Evolutionary conservation across 2,329 filamentous ascomycete species (phyloP).

Genomic region (Claviceps pazoutovae): DNA sequence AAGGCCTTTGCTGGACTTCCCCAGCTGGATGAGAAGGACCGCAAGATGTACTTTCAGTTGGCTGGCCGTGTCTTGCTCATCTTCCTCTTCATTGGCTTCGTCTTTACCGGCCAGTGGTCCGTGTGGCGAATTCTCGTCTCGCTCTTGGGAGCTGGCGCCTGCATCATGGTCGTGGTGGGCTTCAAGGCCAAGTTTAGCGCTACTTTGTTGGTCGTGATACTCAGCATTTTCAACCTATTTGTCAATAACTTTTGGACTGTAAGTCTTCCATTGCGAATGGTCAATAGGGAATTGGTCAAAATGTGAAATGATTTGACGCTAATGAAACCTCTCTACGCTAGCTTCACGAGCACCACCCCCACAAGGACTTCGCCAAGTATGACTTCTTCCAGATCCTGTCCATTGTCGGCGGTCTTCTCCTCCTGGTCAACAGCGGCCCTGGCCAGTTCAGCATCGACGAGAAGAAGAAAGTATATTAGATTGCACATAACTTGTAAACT

Average conservation of each 20-base stretch:
- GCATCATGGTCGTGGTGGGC: slow-evolving; percentile 95
- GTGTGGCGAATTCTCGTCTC: slow-evolving; percentile 78
- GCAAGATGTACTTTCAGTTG: slow-evolving; percentile 99
- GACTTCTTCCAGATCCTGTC: slow-evolving; percentile 99
- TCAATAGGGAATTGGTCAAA: too few relatives aligned
- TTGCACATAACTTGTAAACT: not conserved
- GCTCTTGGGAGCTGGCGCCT: slow-evolving; percentile 73
- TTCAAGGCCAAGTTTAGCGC: slow-evolving; percentile 99
- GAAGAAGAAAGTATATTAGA: slow-evolving; percentile 99
- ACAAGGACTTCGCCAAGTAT: slow-evolving; percentile 99
- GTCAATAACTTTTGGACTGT: slow-evolving; percentile 99
- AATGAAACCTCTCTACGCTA: slow-evolving; percentile 20
- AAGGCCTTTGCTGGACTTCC: slow-evolving; percentile 93
- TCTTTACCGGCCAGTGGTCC: slow-evolving; percentile 89
- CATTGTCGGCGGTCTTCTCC: slow-evolving; percentile 89
- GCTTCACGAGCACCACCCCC: slow-evolving; percentile 94
- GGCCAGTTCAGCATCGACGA: slow-evolving; percentile 97
- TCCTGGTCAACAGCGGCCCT: slow-evolving; percentile 96
- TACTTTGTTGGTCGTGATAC: slow-evolving; percentile 82
- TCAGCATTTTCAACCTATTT: slow-evolving; percentile 91
- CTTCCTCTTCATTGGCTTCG: slow-evolving; percentile 93
- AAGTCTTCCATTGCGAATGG: slow-evolving; percentile 24
- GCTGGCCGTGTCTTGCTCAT: slow-evolving; percentile 90
- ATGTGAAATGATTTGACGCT: not conserved
- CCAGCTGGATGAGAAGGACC: slow-evolving; percentile 93